Evolutionary conservation across 1,284 basidiomycete species (phyloP).

Genomic region (Rhodotorula sp.): DNA sequence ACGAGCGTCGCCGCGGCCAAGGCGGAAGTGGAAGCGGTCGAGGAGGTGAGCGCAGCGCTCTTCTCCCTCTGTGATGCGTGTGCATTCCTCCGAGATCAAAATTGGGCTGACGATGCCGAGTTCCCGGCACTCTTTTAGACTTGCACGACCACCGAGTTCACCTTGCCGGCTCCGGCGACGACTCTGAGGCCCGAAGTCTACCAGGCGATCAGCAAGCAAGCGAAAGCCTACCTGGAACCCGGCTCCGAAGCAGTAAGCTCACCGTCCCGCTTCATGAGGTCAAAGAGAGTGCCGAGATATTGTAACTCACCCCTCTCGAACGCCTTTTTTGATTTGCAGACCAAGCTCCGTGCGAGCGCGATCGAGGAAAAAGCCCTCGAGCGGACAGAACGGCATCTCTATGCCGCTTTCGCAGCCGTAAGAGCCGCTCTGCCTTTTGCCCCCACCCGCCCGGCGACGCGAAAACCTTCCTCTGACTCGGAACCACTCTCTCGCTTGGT

Average conservation of each 20-base stretch:
- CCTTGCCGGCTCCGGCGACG: conserved; percentile 11
- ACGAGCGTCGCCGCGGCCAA: conserved; percentile 1
- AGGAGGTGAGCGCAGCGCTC: conserved; percentile 7
- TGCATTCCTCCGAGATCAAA: fast-evolving
- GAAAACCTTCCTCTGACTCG: too few species aligned
- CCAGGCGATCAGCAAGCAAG: conserved; percentile 23
- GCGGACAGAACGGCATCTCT: conserved; percentile 9
- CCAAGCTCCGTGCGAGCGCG: conserved; percentile 20
- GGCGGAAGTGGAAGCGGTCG: conserved; percentile 17
- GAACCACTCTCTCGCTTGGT: too few species aligned
- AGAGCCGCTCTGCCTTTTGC: neutral
- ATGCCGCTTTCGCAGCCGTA: conserved; percentile 20
- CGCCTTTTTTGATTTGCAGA: neutral
- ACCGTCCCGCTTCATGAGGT: neutral
- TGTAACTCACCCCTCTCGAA: too few species aligned
- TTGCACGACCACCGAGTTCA: conserved; percentile 4
- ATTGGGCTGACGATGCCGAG: neutral
- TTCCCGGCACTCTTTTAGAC: neutral
- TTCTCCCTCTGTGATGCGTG: too few species aligned
- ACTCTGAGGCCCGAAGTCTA: conserved; percentile 31
- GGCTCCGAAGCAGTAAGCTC: conserved; percentile 4
- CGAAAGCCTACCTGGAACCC: conserved; percentile 32
- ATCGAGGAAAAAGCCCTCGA: conserved; percentile 10
- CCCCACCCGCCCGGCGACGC: neutral
- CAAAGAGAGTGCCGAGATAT: neutral